These are phyloP conservation scores for Boechera divaricarpa DNA, from an alignment of 345 rosid genomes.

Conservation along the genomic window DNA sequence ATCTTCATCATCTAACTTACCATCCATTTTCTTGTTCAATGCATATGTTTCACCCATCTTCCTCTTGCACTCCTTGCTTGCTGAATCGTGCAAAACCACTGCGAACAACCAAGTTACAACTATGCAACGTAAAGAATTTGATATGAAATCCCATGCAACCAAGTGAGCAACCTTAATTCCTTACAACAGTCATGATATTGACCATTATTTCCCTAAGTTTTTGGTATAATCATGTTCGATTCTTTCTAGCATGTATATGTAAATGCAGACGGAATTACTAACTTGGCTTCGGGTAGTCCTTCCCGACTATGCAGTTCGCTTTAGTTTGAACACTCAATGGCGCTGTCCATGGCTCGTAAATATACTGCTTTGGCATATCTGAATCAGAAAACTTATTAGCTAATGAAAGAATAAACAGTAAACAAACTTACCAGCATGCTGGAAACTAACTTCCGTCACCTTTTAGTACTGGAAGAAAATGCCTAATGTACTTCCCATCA, in stretches of 20 bases:
- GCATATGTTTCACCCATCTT: constrained; percentile 84
- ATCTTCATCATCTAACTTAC: constrained; percentile 66
- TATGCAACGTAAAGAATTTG: not conserved
- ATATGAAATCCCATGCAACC: not conserved
- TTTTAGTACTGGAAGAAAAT: constrained; percentile 88
- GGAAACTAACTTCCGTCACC: constrained; percentile 52
- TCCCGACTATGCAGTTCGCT: constrained; percentile 87
- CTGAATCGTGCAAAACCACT: constrained; percentile 85
- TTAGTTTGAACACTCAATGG: constrained; percentile 76
- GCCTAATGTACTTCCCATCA: constrained; percentile 76
- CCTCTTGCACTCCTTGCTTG: constrained; percentile 86
- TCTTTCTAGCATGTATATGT: constrained; percentile 3
- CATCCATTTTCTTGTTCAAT: constrained; percentile 60
- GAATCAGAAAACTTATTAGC: constrained; percentile 30
- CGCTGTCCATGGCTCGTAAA: constrained; percentile 97
- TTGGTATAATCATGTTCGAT: not conserved
- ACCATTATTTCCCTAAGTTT: not conserved
- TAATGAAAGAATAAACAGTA: not conserved
- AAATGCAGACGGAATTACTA: constrained; percentile 28
- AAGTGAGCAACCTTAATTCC: not conserved
- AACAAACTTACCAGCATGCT: constrained; percentile 13
- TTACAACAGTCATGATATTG: not conserved
- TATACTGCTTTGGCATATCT: constrained; percentile 97
- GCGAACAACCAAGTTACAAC: constrained; percentile 34
- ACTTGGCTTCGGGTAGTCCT: constrained; percentile 93